phyloP scores from a whole-genome alignment of 1,139 yeast genomes.

The Lodderomyces pseudojiufengensis region DNA sequence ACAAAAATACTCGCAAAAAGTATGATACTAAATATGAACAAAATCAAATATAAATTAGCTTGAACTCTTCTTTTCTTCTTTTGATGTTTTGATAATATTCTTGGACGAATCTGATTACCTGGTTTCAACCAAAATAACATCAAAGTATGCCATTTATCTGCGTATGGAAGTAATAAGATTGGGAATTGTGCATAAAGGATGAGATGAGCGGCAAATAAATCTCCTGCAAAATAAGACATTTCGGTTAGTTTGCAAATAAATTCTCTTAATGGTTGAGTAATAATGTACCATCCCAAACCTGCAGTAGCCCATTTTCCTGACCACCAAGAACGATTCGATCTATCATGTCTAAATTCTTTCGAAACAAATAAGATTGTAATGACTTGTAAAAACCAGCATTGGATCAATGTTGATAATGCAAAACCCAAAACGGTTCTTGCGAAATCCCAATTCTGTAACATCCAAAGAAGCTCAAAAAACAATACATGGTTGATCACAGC shows the following conservation, averaged over 20 bases:
- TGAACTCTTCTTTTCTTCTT: constrained; percentile 26
- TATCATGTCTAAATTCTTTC: constrained; percentile 49
- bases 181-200: constrained; percentile 52
- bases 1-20: constrained; percentile 36
- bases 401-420: constrained; percentile 37
- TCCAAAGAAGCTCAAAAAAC: constrained; percentile 49
- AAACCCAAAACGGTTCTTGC: constrained; percentile 48
- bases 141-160: constrained; percentile 74
- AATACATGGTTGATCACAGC: constrained; percentile 41
- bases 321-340: constrained; percentile 62
- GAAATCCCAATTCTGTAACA: constrained; percentile 51
- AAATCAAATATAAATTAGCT: constrained; percentile 31
- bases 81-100: constrained; percentile 34
- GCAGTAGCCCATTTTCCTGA: constrained; percentile 61
- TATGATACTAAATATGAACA: constrained; percentile 37
- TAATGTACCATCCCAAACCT: constrained; percentile 46
- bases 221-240: constrained; percentile 52
- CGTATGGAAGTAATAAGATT: constrained; percentile 49
- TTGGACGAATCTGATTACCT: constrained; percentile 43
- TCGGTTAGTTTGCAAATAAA: constrained; percentile 52
- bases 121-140: constrained; percentile 82
- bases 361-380: constrained; percentile 39
- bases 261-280: constrained; percentile 56
- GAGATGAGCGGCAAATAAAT: constrained; percentile 49
- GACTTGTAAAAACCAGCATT: constrained; percentile 41